A percentile compares a stretch with the other conserved stretches of the same genome.
Evolutionary conservation across 495 filamentous ascomycete genomes (phyloP).

Genomic region (Xanthoparmelia taractica): DNA sequence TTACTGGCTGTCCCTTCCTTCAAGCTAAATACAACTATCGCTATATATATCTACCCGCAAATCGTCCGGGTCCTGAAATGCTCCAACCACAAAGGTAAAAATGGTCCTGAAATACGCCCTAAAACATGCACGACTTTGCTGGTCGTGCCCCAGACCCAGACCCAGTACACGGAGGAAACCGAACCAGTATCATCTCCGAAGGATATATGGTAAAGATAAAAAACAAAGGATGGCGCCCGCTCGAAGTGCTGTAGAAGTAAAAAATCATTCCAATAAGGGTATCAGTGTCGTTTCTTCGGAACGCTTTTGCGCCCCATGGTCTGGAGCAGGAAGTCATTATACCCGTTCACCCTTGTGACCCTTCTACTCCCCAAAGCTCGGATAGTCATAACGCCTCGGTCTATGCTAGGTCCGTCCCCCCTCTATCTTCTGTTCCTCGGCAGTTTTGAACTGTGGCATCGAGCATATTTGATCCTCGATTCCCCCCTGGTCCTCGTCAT

Average conservation of each 20-base stretch:
- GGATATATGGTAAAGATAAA: conserved; percentile 15
- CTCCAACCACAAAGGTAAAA: too few relatives aligned
- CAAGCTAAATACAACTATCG: conserved; percentile 3
- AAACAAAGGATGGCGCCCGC: conserved; percentile 12
- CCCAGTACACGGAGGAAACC: conserved; percentile 19
- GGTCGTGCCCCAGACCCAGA: neutral
- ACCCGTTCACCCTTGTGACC: neutral
- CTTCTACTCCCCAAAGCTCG: neutral
- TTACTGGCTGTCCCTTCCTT: neutral
- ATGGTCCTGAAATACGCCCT: too few relatives aligned
- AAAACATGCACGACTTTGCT: neutral
- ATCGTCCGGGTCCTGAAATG: neutral
- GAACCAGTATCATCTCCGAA: conserved; percentile 19
- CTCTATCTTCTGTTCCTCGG: neutral
- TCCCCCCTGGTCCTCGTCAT: neutral
- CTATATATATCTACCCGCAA: neutral
- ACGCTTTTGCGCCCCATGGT: neutral
- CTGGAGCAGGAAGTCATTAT: neutral
- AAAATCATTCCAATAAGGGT: conserved; percentile 5
- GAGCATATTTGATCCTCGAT: neutral
- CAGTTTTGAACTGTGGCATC: neutral
- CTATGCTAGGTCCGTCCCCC: neutral
- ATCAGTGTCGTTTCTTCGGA: neutral
- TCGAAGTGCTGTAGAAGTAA: conserved; percentile 19
- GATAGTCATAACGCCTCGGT: neutral